A percentile compares a stretch with the other conserved stretches of the same genome.
Conservation (phyloP, 352 stramenopile species). For the Phytophthora cactorum region DNA sequence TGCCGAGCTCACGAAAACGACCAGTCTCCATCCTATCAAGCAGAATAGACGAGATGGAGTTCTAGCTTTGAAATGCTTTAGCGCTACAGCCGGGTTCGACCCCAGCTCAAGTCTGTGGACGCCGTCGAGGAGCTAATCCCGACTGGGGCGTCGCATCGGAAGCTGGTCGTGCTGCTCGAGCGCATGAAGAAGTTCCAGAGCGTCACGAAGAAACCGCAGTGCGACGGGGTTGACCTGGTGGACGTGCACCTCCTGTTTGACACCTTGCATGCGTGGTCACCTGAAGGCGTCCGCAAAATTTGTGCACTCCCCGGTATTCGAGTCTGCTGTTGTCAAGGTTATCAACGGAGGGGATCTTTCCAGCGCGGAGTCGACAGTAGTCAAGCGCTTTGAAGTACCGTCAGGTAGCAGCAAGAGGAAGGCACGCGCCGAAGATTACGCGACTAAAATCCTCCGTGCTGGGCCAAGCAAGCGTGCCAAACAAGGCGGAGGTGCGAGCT, state of each 20-base stretch:
- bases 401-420: not conserved
- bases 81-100: not conserved
- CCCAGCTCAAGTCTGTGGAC: not conserved
- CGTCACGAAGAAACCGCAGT: conserved; percentile 6
- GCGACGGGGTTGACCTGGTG: not conserved
- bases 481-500: not conserved
- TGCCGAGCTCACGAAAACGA: not conserved
- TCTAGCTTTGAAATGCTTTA: conserved; percentile 5
- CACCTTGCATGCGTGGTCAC: not conserved
- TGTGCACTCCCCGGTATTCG: not conserved
- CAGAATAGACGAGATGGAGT: conserved; percentile 3
- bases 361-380: not conserved
- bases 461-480: not conserved
- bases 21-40: not conserved
- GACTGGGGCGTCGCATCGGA: not conserved
- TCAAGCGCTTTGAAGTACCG: not conserved
- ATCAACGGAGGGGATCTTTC: not conserved
- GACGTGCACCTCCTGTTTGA: not conserved
- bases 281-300: not conserved
- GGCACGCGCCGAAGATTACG: not conserved
- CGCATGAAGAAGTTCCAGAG: conserved; percentile 21
- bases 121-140: not conserved
- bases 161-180: conserved; percentile 12
- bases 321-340: not conserved
- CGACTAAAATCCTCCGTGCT: not conserved